Evolutionary conservation across 345 rosid genomes (phyloP), one percentile per base, ranked within the genome.

Genomic region (Eutrema japonicum): DNA sequence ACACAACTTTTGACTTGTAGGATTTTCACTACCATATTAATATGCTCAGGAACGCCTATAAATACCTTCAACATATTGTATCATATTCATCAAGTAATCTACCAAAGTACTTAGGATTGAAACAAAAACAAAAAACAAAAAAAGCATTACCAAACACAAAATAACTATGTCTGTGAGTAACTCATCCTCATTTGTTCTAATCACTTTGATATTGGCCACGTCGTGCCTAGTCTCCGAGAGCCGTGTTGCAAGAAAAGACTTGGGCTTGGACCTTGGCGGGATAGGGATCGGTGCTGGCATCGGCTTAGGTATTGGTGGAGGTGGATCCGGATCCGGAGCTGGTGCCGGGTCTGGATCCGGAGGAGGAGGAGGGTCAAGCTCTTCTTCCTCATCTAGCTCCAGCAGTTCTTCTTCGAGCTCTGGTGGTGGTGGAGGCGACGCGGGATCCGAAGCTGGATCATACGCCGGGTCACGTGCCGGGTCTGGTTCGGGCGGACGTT

Each of bases 191-290:
- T 42, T 59, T 8, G 54, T 40, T 72, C 50, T 49, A 52, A 68
- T 74, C 43, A 69, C 71, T 45, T 68, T 74, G 63, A 29, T 78
- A n/a, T 30, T 78, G 41, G 66, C 75, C 5, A 63, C 67, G 13
- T 78, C 77, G 22, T 77, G 58, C 45, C 50, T 72, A 53, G 76
- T 80, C 58, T 75, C 82, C 53, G 89, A 83, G 67, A 73, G 87
- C 83, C 86, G 93, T 8, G 78, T 78, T 30, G 90, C 89, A 14
- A 85, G 96, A 50, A 84, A 92, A 74, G 92, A 92, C 78, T 79
- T 92, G 29, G 96, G 92, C 5, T 1, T 89, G 48, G 90, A 92
- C 83, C 87, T 88, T 22, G 96, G 93, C 2, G 97, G 97, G 13
- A 41, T 86, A 35, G 93, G 97, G 9, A 69, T 85, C 50, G 96